phyloP scores from a whole-genome alignment of 2,329 filamentous ascomycete species.

The Colletotrichum agaves region DNA sequence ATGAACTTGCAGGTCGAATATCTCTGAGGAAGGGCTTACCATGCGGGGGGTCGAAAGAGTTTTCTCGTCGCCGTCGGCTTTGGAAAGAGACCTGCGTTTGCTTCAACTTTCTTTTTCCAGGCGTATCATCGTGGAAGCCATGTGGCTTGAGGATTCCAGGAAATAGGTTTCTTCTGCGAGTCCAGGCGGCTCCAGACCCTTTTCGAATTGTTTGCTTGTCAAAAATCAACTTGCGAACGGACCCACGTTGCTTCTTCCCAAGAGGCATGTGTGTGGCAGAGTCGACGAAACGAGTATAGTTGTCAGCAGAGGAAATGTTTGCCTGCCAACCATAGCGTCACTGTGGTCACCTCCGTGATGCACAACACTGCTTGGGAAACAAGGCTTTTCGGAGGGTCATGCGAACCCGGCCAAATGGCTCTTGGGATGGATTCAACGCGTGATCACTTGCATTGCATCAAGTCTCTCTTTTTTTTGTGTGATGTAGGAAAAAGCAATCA shows the following conservation, averaged over 20 bases:
- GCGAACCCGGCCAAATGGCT: background rate
- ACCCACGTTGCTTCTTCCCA: conserved; percentile 10
- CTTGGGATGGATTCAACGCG: background rate
- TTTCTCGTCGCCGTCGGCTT: conserved; percentile 9
- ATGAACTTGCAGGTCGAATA: background rate
- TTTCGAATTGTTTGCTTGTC: conserved; percentile 20
- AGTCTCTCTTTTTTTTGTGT: conserved; percentile 10
- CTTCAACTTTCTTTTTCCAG: conserved; percentile 6
- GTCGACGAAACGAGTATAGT: background rate
- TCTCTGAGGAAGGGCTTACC: background rate
- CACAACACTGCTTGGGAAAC: background rate
- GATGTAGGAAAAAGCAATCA: background rate
- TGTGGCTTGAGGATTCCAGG: conserved; percentile 5
- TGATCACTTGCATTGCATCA: conserved; percentile 11
- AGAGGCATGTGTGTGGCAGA: conserved; percentile 1
- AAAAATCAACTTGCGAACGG: conserved; percentile 5
- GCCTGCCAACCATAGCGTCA: conserved; percentile 3
- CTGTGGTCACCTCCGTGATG: background rate
- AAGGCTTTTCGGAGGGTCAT: background rate
- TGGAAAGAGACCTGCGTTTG: too few relatives aligned
- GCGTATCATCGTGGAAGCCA: conserved; percentile 14
- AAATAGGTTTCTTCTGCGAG: background rate
- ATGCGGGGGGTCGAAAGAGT: background rate
- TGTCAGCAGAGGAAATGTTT: conserved; percentile 1
- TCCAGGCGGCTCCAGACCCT: conserved; percentile 16